Evolutionary conservation across 495 filamentous ascomycete genomes (phyloP), one percentile per base, ranked within the genome.

Genomic region (Paragyromitra xinjiangensis): DNA sequence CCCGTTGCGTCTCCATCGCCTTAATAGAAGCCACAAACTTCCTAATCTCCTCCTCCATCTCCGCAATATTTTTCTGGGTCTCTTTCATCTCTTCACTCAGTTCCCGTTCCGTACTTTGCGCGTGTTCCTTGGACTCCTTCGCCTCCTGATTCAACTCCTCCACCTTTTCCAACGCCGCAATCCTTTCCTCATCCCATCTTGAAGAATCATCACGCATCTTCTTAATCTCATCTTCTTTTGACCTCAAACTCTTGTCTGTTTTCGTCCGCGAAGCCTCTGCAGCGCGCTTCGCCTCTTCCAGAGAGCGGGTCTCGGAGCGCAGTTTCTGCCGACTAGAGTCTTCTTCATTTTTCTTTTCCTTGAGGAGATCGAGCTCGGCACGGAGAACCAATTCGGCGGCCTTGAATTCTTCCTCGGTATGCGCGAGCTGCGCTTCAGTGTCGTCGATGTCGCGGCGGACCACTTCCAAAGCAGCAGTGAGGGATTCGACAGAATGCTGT

Each of bases 251-350:
- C 85, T 93, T 94, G 79, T 98, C 94, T 78, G 92, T 94, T 78
- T 93, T 91, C 0, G 88, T 86, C 81, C 92, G 93, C 79, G 90
- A 89, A 66, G 91, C 91, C 81, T 97, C 91, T 9, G 94, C 93
- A n/a, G 89, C 87, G 64, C 93, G 88, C 84, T 97, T 98, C 63
- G 91, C 86, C 40, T 93, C 90, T 79, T 97, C 94, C 26, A 95
- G 86, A 39, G 88, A 88, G 59, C 92, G 89, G 40, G 95, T 92
- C 78, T 97, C 92, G 69, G 91, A 92, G 80, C 91, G 92, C 39
- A 97, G 83, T 80, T 92, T 91, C 58, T 91, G 89, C 6, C 81
- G 74, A n/a, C 90, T 94, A 37, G 88, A 89, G 72, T 96, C 93
- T 73, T 97, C 93, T 39, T 81, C 78, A n/a, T 80, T 82, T 39